Conservation (phyloP, 2,329 filamentous ascomycete species). For the Xylaria arbuscula region DNA sequence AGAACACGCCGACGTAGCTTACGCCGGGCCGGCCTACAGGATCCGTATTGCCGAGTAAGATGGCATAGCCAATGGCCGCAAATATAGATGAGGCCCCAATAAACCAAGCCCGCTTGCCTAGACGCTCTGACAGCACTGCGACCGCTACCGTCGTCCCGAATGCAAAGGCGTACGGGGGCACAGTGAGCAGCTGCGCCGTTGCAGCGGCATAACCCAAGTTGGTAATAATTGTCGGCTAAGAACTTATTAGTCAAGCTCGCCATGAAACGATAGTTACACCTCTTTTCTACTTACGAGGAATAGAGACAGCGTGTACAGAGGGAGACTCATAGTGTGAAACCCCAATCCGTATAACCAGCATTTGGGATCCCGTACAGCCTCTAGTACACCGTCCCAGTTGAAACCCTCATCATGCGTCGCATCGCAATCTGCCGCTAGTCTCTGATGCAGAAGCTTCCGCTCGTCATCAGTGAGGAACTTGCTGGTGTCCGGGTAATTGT, state of each 20-base stretch:
- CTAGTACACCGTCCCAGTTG: constrained; percentile 71
- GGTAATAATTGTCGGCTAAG: constrained; percentile 63
- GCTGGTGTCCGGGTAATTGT: constrained; percentile 72
- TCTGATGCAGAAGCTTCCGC: constrained; percentile 67
- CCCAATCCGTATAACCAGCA: constrained; percentile 78
- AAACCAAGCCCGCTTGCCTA: constrained; percentile 69
- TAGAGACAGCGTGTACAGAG: constrained; percentile 66
- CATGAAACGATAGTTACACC: not conserved
- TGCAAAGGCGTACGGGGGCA: constrained; percentile 72
- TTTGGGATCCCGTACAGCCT: constrained; percentile 74
- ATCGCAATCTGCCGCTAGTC: constrained; percentile 75
- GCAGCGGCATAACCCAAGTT: constrained; percentile 65
- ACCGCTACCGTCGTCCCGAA: constrained; percentile 68
- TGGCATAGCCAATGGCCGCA: constrained; percentile 71
- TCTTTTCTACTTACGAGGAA: constrained; percentile 58
- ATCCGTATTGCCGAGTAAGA: constrained; percentile 64
- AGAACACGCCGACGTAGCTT: constrained; percentile 70
- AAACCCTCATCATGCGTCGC: constrained; percentile 76
- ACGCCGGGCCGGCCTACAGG: constrained; percentile 63
- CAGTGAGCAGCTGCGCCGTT: constrained; percentile 67
- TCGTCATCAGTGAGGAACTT: constrained; percentile 66
- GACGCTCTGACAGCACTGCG: constrained; percentile 70
- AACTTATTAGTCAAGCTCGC: constrained; percentile 6
- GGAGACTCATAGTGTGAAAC: constrained; percentile 78
- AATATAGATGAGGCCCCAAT: constrained; percentile 68